These are phyloP conservation scores for Mycena citricolor DNA, from an alignment of 1,284 basidiomycete genomes.

Conservation along the genomic window DNA sequence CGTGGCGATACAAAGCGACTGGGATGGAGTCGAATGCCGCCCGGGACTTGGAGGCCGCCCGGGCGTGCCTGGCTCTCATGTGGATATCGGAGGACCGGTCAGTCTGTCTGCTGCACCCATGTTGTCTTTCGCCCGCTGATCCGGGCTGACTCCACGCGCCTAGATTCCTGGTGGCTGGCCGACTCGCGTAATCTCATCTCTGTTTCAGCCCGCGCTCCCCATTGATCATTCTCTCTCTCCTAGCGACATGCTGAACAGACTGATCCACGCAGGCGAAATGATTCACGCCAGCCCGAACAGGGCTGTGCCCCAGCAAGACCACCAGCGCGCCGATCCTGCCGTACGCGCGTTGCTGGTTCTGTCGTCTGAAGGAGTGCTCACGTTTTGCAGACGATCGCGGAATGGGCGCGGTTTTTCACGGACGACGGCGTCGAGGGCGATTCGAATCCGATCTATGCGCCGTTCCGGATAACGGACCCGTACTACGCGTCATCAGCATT, in stretches of 20 bases:
- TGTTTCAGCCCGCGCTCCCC: background rate
- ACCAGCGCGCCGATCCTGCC: no score
- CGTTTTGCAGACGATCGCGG: no score
- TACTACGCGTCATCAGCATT: no score
- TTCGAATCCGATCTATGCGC: no score
- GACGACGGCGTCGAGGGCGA: no score
- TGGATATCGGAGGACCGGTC: slow-evolving; percentile 34
- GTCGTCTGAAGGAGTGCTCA: no score
- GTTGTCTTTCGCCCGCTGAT: background rate
- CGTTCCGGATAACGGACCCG: no score
- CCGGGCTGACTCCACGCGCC: no score
- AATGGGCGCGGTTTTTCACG: no score
- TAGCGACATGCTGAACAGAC: slow-evolving; percentile 16
- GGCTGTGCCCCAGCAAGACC: no score
- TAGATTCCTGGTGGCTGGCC: slow-evolving; percentile 9
- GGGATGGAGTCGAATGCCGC: slow-evolving; percentile 49
- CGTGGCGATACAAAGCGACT: slow-evolving; percentile 66
- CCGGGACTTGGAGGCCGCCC: slow-evolving; percentile 63
- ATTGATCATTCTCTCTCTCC: background rate
- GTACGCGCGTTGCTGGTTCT: no score
- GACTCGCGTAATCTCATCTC: slow-evolving; percentile 5
- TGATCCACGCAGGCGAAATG: slow-evolving; percentile 8
- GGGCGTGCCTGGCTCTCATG: slow-evolving; percentile 63
- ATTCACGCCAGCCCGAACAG: no score
- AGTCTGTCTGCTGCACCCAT: background rate